Conservation (phyloP, 169 alveolate species). For the Theileria orientalis region DNA sequence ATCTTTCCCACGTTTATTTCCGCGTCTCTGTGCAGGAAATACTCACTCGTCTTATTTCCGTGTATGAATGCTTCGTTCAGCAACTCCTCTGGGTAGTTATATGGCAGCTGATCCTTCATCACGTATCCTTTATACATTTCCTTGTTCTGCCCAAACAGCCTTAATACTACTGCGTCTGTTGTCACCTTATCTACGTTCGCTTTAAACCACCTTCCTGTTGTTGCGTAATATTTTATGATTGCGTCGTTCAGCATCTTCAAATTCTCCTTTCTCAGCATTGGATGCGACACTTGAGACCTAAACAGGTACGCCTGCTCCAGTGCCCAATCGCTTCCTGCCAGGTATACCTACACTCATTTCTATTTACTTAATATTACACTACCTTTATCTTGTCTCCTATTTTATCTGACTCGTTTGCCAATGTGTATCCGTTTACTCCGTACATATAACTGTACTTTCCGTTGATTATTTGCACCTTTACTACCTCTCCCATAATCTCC, state of each 20-base stretch:
- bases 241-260: conserved; percentile 41
- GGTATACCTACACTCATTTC: conserved; percentile 28
- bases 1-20: conserved; percentile 51
- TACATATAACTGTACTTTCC: conserved; percentile 22
- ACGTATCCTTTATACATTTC: conserved; percentile 23
- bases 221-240: conserved; percentile 29
- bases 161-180: conserved; percentile 16
- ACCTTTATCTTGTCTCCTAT: conserved; percentile 53
- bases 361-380: background rate
- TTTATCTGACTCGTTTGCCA: conserved; percentile 31
- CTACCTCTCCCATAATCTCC: conserved; percentile 34
- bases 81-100: conserved; percentile 51
- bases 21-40: conserved; percentile 26
- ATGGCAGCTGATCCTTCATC: conserved; percentile 43
- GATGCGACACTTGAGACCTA: conserved; percentile 4
- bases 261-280: conserved; percentile 20
- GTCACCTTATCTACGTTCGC: conserved; percentile 27
- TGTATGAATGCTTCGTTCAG: conserved; percentile 42
- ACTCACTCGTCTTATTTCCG: conserved; percentile 20
- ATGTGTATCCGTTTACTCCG: conserved; percentile 52
- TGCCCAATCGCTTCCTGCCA: conserved; percentile 58
- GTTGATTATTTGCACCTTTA: conserved; percentile 19
- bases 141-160: conserved; percentile 42
- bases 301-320: conserved; percentile 49
- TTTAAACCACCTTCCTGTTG: conserved; percentile 57